Base-by-base conservation (phyloP, 805 yeast genomes). In the Yamadazyma scolyti region DNA sequence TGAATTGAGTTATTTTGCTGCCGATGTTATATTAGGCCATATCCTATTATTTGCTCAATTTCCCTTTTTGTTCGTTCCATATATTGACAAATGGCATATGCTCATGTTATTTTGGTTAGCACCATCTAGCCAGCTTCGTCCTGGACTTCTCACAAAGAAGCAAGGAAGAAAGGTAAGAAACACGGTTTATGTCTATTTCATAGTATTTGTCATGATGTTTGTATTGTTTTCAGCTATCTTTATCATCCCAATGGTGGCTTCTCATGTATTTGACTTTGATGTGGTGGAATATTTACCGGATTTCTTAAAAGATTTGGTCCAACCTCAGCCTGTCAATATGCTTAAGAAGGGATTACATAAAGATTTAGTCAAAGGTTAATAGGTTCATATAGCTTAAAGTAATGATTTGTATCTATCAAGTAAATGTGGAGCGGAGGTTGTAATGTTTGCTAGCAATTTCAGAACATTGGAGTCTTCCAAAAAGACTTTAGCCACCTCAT, bases 1-100 rank as follows among this genome's bases (percentile, higher is more conserved):
- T 44, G 93, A 82, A 48, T 63, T 79, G 65, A 71, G 81, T n/a
- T 70, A 72, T 34, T 82, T 80, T 59, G 75, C 82, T 0, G 75
- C 72, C 4, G 93, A 82, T 52, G 67, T 78, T 35, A 50, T 72
- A 17, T 56, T 80, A 18, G 75, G 80, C 0, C 88, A 82, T 48
- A 42, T 72, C 24, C 52, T 82, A 9, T 56, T 81, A 30, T 70
- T 74, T 37, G 52, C 68, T 5, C 85, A 80, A 42, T 54, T 78
- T 7, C 88, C 88, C 1, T 38, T 82, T 10, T 52, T 81, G 20
- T 61, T 80, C 20, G 57, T 79, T 23, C 89, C 89, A 0, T 78
- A 67, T 42, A 67, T 78, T 27, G 82, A 80, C 46, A 68, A 68
- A 27, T 71, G 79, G 72, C 93, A 82, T 46, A 73, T 87, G 2